Conservation (phyloP, 2,329 filamentous ascomycete species). For the Pseudogymnoascus destructans region DNA sequence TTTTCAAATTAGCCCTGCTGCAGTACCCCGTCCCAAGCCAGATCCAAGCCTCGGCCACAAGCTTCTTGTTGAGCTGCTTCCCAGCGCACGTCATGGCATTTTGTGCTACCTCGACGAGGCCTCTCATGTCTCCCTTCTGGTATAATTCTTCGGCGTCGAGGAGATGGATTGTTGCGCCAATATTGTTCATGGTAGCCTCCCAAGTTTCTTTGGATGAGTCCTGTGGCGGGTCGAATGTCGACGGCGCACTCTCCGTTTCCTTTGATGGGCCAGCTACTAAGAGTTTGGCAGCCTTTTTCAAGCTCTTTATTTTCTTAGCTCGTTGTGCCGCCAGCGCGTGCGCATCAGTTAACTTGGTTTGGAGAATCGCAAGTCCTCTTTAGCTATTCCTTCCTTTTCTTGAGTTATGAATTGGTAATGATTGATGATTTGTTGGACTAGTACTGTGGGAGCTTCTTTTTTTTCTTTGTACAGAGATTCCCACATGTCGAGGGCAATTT, state of each 20-base stretch:
- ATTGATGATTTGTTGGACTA: background rate
- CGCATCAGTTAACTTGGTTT: background rate
- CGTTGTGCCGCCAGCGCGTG: background rate
- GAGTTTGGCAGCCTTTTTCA: background rate
- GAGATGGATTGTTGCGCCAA: background rate
- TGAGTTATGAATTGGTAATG: background rate
- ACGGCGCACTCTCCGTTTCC: background rate
- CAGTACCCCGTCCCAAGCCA: background rate
- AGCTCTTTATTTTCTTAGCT: background rate
- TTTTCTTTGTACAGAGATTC: background rate
- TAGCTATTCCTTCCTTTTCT: background rate
- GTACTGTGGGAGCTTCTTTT: background rate
- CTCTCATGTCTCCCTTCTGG: background rate
- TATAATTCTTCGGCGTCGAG: background rate
- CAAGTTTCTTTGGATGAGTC: background rate
- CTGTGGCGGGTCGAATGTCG: background rate
- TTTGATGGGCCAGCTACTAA: background rate
- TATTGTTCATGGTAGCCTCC: background rate
- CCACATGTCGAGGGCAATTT: background rate
- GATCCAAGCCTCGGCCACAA: background rate
- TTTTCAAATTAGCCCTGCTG: background rate
- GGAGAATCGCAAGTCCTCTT: background rate
- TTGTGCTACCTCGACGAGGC: background rate
- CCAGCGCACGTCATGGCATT: background rate
- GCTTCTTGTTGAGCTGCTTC: background rate